A percentile compares a stretch with the other conserved stretches of the same genome.
Conservation (phyloP, 2,329 filamentous ascomycete species). For the Beauveria asiatica region DNA sequence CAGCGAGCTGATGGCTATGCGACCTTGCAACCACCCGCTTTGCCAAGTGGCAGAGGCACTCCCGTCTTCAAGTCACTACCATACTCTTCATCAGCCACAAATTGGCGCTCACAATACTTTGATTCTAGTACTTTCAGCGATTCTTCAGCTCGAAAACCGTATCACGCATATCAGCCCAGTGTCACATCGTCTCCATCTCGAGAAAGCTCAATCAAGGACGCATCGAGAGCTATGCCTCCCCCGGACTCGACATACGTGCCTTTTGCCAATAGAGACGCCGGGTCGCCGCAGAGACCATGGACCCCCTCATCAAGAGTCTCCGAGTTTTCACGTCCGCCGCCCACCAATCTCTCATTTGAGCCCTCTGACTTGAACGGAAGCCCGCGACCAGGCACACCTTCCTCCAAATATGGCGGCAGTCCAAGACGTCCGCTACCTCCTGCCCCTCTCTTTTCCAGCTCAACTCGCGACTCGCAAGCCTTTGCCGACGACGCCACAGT, state of each 20-base stretch:
- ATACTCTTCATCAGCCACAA: not conserved
- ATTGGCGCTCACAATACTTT: constrained; percentile 2
- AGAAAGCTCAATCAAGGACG: constrained; percentile 44
- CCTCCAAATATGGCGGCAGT: constrained; percentile 80
- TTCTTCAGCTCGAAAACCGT: not conserved
- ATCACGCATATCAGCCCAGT: constrained; percentile 45
- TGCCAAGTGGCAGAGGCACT: not conserved
- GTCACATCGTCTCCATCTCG: constrained; percentile 38
- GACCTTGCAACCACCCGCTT: not conserved
- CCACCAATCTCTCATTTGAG: constrained; percentile 68
- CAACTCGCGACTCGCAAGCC: constrained; percentile 38
- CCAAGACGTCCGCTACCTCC: constrained; percentile 81
- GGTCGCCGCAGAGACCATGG: constrained; percentile 50
- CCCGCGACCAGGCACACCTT: constrained; percentile 82
- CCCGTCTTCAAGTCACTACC: not conserved
- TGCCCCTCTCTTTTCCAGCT: constrained; percentile 69
- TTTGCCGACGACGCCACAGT: constrained; percentile 63
- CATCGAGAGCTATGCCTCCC: constrained; percentile 50
- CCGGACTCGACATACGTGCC: constrained; percentile 56
- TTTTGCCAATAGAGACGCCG: constrained; percentile 38
- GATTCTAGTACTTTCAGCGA: constrained; percentile 28
- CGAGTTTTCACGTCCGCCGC: constrained; percentile 64
- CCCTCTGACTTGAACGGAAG: constrained; percentile 82
- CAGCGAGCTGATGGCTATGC: constrained; percentile 4
- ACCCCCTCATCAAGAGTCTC: constrained; percentile 41